phyloP scores from a whole-genome alignment of 2,329 filamentous ascomycete genomes.

The Exophiala bonariae region DNA sequence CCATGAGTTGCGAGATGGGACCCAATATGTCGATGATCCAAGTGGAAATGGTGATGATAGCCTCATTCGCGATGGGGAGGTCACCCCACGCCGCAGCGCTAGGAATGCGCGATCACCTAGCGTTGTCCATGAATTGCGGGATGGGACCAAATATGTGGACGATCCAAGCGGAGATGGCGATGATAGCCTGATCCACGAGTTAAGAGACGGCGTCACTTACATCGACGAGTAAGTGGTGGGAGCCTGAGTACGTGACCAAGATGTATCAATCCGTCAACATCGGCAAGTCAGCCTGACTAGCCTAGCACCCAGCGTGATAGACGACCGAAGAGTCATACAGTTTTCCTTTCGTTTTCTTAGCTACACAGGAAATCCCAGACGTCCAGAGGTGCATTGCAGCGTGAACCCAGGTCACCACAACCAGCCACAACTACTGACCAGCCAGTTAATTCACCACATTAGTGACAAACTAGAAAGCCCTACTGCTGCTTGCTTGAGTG shows the following conservation, averaged over 20 bases:
- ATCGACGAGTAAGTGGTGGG: conserved; percentile 23
- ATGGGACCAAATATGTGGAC: conserved; percentile 26
- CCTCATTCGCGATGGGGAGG: neutral
- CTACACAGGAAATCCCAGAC: too few relatives aligned
- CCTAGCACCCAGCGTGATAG: too few relatives aligned
- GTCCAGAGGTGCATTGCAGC: too few relatives aligned
- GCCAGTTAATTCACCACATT: too few relatives aligned
- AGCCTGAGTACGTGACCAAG: neutral
- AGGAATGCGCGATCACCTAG: conserved; percentile 3
- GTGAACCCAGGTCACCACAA: too few relatives aligned
- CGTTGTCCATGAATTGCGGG: conserved; percentile 26
- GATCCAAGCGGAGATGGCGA: neutral
- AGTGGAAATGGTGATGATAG: conserved; percentile 1
- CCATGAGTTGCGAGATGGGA: conserved; percentile 30
- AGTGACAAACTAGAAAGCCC: too few relatives aligned
- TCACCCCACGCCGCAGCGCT: neutral
- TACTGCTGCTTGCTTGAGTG: too few relatives aligned
- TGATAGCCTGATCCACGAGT: conserved; percentile 25
- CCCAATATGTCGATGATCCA: conserved; percentile 26
- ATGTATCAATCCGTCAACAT: too few relatives aligned
- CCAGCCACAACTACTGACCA: too few relatives aligned
- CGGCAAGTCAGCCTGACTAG: too few relatives aligned
- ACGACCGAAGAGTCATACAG: too few relatives aligned
- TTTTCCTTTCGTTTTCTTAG: too few relatives aligned
- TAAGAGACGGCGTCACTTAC: conserved; percentile 25